Percentiles rank a stretch among this genome's conserved stretches.
Conservation (phyloP, 2,329 filamentous ascomycete species). For the Beauveria sp. region DNA sequence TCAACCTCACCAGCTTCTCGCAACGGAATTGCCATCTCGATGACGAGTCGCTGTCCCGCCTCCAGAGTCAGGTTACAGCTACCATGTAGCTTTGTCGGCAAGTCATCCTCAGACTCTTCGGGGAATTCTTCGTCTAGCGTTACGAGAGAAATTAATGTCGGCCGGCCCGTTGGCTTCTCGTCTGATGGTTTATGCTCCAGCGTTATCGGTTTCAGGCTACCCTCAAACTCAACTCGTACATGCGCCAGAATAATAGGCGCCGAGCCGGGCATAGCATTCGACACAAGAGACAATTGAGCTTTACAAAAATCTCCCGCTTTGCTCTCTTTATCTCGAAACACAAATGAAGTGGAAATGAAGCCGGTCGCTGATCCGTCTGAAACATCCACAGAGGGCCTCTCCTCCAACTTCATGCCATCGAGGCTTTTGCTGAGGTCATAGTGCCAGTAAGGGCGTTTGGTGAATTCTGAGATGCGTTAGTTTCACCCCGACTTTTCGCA, state of each 20-base stretch:
- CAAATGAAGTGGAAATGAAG: conserved; percentile 47
- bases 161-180: conserved; percentile 12
- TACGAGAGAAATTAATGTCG: conserved; percentile 20
- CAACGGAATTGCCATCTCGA: conserved; percentile 64
- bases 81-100: conserved; percentile 41
- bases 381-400: conserved; percentile 43
- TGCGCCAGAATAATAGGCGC: conserved; percentile 43
- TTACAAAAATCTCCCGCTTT: conserved; percentile 52
- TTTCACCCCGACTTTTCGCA: neutral
- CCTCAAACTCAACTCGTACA: conserved; percentile 48
- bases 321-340: conserved; percentile 50
- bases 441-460: conserved; percentile 46
- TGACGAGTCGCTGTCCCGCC: conserved; percentile 61
- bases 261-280: conserved; percentile 45
- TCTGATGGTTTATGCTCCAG: conserved; percentile 34
- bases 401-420: conserved; percentile 35
- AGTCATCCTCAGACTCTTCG: conserved; percentile 19
- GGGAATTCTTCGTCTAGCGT: conserved; percentile 24
- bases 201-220: conserved; percentile 47
- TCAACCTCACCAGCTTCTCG: conserved; percentile 75
- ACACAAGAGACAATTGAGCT: conserved; percentile 51
- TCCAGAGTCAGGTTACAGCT: conserved; percentile 55
- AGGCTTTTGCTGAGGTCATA: conserved; percentile 54
- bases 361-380: conserved; percentile 44
- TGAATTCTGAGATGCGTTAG: conserved; percentile 36